Evolutionary conservation across 768 basidiomycete genomes (phyloP).

Genomic region (Mycena galericulata): DNA sequence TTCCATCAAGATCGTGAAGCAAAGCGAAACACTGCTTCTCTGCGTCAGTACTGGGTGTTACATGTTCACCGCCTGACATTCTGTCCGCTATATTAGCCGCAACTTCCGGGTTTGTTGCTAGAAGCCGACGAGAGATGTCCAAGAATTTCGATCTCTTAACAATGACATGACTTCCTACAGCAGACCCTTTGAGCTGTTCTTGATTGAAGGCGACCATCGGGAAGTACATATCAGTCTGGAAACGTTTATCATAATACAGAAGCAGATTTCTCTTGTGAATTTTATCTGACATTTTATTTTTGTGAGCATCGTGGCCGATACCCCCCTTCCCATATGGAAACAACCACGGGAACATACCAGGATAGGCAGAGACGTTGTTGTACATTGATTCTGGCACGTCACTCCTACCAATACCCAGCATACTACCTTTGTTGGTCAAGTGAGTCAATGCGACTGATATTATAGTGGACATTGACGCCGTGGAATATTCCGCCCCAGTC

Average conservation of each 20-base stretch:
- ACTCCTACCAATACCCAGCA: slow-evolving; percentile 44
- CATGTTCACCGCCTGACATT: slow-evolving; percentile 39
- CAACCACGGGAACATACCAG: slow-evolving; percentile 57
- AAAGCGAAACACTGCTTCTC: slow-evolving; percentile 51
- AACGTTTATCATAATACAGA: slow-evolving; percentile 46
- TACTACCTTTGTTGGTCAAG: slow-evolving; percentile 36
- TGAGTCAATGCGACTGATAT: slow-evolving; percentile 45
- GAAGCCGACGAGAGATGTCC: slow-evolving; percentile 37
- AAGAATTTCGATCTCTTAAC: slow-evolving; percentile 43
- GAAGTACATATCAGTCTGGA: slow-evolving; percentile 42
- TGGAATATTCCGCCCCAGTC: slow-evolving; percentile 40
- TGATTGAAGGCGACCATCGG: slow-evolving; percentile 54
- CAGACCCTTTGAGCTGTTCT: slow-evolving; percentile 48
- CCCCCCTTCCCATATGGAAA: slow-evolving; percentile 53
- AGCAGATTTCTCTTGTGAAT: slow-evolving; percentile 42
- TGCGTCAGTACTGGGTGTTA: slow-evolving; percentile 41
- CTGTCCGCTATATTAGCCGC: slow-evolving; percentile 34
- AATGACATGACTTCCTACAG: slow-evolving; percentile 44
- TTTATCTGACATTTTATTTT: slow-evolving; percentile 28
- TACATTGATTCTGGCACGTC: slow-evolving; percentile 39
- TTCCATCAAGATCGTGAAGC: slow-evolving; percentile 48
- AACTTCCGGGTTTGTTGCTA: slow-evolving; percentile 39
- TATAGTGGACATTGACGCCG: slow-evolving; percentile 31
- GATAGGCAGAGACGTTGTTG: slow-evolving; percentile 50
- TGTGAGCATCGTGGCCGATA: slow-evolving; percentile 37